Conservation (phyloP, 345 rosid species). For the Sonneratia alba region DNA sequence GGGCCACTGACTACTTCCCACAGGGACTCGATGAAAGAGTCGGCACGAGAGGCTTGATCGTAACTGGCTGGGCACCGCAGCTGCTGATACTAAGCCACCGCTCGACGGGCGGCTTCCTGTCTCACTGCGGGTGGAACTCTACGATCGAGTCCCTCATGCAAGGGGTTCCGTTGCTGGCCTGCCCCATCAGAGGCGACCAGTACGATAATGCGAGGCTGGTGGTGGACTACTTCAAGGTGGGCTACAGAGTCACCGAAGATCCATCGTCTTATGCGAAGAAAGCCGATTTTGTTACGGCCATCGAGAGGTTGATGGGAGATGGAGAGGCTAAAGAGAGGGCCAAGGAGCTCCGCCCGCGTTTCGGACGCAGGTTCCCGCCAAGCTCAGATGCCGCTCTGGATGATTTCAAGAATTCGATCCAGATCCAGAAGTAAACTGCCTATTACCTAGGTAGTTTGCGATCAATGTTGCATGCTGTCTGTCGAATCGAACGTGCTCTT, state of each 20-base stretch:
- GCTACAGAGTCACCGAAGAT: conserved; percentile 9
- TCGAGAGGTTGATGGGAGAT: conserved; percentile 24
- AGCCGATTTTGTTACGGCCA: conserved; percentile 15
- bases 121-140: conserved; percentile 44
- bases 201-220: conserved; percentile 18
- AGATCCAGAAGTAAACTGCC: background rate
- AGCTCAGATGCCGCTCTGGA: conserved; percentile 23
- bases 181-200: conserved; percentile 35
- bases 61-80: conserved; percentile 38
- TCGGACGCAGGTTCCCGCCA: conserved; percentile 19
- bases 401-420: conserved; percentile 7
- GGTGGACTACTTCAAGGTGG: conserved; percentile 14
- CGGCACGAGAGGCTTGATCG: conserved; percentile 25
- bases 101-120: conserved; percentile 30
- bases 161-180: conserved; percentile 26
- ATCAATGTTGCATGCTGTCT: too few relatives aligned
- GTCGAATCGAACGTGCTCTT: too few relatives aligned
- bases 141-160: conserved; percentile 25
- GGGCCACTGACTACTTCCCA: conserved; percentile 2
- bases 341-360: conserved; percentile 6
- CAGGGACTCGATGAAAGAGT: conserved; percentile 18
- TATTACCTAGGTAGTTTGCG: too few relatives aligned
- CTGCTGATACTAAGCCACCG: conserved; percentile 27
- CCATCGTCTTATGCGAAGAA: conserved; percentile 9
- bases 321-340: conserved; percentile 15